Evolutionary conservation across 2,329 filamentous ascomycete species (phyloP), one percentile per base, ranked within the genome.

Genomic region (Zarea fungicola): DNA sequence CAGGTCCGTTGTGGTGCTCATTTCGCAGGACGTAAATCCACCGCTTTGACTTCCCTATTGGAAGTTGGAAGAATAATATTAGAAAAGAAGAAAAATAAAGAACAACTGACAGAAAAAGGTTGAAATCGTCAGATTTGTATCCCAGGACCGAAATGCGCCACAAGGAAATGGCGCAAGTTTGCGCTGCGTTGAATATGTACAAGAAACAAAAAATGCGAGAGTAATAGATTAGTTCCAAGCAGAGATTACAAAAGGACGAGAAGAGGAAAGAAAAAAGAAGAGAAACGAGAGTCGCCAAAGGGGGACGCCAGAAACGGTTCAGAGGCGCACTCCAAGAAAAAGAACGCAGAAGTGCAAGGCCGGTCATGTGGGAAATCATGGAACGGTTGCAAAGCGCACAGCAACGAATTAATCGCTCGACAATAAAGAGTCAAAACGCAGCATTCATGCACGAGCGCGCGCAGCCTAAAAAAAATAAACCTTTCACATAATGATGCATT

Each of bases 401-500:
- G n/a, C n/a, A n/a, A n/a, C n/a, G n/a, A n/a, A n/a, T n/a, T n/a
- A n/a, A n/a, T n/a, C n/a, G n/a, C n/a, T n/a, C n/a, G n/a, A n/a
- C n/a, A n/a, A n/a, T n/a, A n/a, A n/a, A n/a, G n/a, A n/a, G n/a
- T n/a, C n/a, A n/a, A n/a, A n/a, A n/a, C n/a, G n/a, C n/a, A n/a
- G n/a, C n/a, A n/a, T n/a, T n/a, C n/a, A 29, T 39, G 10, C 19
- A 23, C 18, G 19, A 14, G 7, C 36, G 21, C 18, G 9, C n/a
- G 36, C 5, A 39, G 19, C n/a, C 11, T 9, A 42, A 42, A 51
- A 25, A 18, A 22, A 25, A 25, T 25, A 11, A 41, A 13, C 5
- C 8, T 11, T 25, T 67, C 67, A 85, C 81, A 85, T 84, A 53
- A 85, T 64, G 52, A 62, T 61, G 64, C 81, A 85, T 62, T 80